Percentiles rank a stretch among this genome's conserved stretches.
Conservation (phyloP, 495 filamentous ascomycete genomes). For the Pseudoneurospora amorphoporcata region DNA sequence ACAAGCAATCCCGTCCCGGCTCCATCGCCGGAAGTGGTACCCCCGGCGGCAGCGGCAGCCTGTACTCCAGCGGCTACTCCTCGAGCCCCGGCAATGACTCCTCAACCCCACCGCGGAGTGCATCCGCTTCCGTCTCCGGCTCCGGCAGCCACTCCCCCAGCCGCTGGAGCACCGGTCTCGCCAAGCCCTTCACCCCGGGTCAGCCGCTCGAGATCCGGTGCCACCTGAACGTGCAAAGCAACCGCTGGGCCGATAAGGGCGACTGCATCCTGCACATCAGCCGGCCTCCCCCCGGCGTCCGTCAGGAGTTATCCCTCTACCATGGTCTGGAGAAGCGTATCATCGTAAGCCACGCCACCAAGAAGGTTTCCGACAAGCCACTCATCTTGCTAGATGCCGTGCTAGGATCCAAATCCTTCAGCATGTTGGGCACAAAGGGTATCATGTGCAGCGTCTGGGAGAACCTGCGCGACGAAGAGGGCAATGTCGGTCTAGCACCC, state of each 20-base stretch:
- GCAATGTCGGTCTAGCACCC: conserved; percentile 53
- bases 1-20: conserved; percentile 33
- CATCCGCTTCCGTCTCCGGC: conserved; percentile 40
- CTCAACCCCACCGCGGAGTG: conserved; percentile 46
- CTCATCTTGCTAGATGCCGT: conserved; percentile 72
- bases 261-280: conserved; percentile 73
- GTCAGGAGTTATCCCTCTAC: conserved; percentile 39
- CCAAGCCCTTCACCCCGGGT: conserved; percentile 19
- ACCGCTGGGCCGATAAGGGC: conserved; percentile 86
- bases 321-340: conserved; percentile 72
- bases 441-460: conserved; percentile 84
- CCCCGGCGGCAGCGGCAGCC: conserved; percentile 49
- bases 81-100: conserved; percentile 32
- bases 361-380: conserved; percentile 52
- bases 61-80: conserved; percentile 47
- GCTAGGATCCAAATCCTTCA: conserved; percentile 73
- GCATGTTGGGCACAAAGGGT: conserved; percentile 68
- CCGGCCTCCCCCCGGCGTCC: conserved; percentile 49
- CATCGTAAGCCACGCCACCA: conserved; percentile 46
- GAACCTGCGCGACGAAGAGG: conserved; percentile 60
- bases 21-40: conserved; percentile 36
- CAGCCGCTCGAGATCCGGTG: conserved; percentile 61
- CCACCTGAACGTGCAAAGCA: conserved; percentile 63
- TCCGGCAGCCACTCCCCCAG: conserved; percentile 26
- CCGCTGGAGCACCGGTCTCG: conserved; percentile 39